Conservation (phyloP, 768 basidiomycete species). For the Suillus decipiens region DNA sequence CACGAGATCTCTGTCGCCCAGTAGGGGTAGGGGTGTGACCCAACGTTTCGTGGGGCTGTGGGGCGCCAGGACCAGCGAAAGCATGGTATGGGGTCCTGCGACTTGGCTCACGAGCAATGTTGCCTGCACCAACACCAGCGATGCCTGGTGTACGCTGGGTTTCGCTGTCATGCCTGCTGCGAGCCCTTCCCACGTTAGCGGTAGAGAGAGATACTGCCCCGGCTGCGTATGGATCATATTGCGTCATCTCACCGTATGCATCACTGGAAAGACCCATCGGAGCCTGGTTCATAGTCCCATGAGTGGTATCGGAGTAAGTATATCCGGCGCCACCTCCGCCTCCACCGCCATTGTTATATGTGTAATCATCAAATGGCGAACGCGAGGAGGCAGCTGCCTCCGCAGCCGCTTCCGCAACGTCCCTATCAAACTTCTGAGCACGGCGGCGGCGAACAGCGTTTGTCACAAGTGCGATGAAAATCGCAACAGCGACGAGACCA, state of each 20-base stretch:
- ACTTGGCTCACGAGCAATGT: conserved; percentile 30
- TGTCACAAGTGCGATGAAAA: conserved; percentile 51
- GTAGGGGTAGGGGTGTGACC: conserved; percentile 18
- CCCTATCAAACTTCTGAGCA: conserved; percentile 65
- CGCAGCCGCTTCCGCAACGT: conserved; percentile 69
- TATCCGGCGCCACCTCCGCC: conserved; percentile 20
- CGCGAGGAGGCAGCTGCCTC: conserved; percentile 57
- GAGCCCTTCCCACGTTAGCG: conserved; percentile 19
- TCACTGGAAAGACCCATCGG: conserved; percentile 43
- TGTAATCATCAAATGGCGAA: conserved; percentile 53
- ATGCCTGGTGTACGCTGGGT: conserved; percentile 40
- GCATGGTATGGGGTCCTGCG: conserved; percentile 39
- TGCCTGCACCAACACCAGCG: conserved; percentile 37
- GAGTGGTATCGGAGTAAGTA: conserved; percentile 51
- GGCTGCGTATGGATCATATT: conserved; percentile 38
- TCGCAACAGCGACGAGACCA: conserved; percentile 56
- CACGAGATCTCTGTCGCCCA: conserved; percentile 22
- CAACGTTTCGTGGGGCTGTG: conserved; percentile 22
- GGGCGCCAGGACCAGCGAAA: conserved; percentile 34
- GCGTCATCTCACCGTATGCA: conserved; percentile 47
- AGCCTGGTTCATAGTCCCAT: conserved; percentile 58
- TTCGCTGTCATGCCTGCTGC: conserved; percentile 32
- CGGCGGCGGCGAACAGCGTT: conserved; percentile 63
- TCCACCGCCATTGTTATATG: conserved; percentile 27
- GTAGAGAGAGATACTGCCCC: conserved; percentile 24